Percentiles rank a stretch among this genome's conserved stretches.
Evolutionary conservation across 2,329 filamentous ascomycete genomes (phyloP).

Genomic region (Aspergillus latus): DNA sequence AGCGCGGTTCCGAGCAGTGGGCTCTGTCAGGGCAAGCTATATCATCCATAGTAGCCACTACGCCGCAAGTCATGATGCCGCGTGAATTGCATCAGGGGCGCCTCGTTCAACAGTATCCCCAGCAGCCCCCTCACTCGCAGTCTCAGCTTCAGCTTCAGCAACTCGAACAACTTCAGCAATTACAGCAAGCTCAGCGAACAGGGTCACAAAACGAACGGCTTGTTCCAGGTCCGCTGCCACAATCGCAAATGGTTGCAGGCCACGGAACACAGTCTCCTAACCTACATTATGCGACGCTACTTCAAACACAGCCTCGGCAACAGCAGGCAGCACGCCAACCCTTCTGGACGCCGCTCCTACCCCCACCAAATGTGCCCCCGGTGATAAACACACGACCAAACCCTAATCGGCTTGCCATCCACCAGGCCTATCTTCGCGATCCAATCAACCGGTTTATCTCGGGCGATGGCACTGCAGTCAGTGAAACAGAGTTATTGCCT

Average conservation of each 20-base stretch:
- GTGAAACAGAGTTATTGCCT: constrained; percentile 36
- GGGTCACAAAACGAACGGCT: not conserved
- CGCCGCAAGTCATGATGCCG: not conserved
- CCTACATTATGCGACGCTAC: not conserved
- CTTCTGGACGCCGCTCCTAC: constrained; percentile 32
- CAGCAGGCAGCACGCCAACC: not conserved
- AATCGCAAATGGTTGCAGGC: not conserved
- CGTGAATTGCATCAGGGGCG: not conserved
- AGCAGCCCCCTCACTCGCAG: not conserved
- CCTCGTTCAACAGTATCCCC: not conserved
- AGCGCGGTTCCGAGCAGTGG: not conserved
- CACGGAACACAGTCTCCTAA: not conserved
- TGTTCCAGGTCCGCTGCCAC: not conserved
- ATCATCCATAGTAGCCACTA: not conserved
- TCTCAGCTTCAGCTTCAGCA: not conserved
- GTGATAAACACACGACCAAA: constrained; percentile 45
- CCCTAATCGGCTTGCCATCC: constrained; percentile 51
- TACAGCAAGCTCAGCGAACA: not conserved
- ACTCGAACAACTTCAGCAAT: not conserved
- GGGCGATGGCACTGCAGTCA: constrained; percentile 18
- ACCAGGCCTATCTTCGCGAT: constrained; percentile 59
- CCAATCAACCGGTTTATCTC: constrained; percentile 45
- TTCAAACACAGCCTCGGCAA: not conserved
- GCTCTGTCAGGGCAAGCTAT: not conserved
- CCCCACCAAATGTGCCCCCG: constrained; percentile 33